Evolutionary conservation across 805 yeast species (phyloP), one percentile per base, ranked within the genome.

Genomic region (Yarrowia osloensis): DNA sequence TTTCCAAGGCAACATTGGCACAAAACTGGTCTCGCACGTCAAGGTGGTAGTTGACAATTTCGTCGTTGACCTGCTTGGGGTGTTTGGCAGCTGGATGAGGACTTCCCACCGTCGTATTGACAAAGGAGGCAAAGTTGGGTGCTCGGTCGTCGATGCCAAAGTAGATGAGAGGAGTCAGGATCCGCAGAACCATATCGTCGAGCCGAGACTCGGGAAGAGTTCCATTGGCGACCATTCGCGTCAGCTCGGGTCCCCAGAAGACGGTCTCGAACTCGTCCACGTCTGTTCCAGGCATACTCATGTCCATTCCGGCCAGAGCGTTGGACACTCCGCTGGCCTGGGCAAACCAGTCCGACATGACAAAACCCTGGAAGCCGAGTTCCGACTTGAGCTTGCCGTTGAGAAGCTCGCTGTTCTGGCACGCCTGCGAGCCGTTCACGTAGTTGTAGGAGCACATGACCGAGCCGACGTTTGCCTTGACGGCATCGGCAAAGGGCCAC

Each of bases 401-500:
- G 70, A 86, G 69, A 55, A 85, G 76, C 68, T 83, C 81, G 3
- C 86, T 80, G 72, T 86, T 86, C 70, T 86, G 87, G 72, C 89
- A 86, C 8, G 87, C 83, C 69, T 84, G 82, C 0, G 85, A 78
- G 67, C 83, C 82, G 75, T 86, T 86, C 39, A 85, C 82, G 68
- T 78, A 77, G 70, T 86, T 85, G 72, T 84, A 86, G 0, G 88
- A 77, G 71, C 89, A 86, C 85, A 86, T 84, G n/a, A 86, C 78
- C 24, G 86, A 79, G 2, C 86, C 88, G 29, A 77, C 86, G 26
- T 88, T 88, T 4, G 88, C 86, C 67, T 80, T 80, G 26, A 86
- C 79, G 37, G 84, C 84, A 70, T 86, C 88, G 7, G 88, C 88
- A 77, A 85, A 86, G 9, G 90, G 90, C 89, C 89, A 86, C 62